These are phyloP conservation scores for Cicer judaicum DNA, from an alignment of 306 rosid species.

Conservation along the genomic window DNA sequence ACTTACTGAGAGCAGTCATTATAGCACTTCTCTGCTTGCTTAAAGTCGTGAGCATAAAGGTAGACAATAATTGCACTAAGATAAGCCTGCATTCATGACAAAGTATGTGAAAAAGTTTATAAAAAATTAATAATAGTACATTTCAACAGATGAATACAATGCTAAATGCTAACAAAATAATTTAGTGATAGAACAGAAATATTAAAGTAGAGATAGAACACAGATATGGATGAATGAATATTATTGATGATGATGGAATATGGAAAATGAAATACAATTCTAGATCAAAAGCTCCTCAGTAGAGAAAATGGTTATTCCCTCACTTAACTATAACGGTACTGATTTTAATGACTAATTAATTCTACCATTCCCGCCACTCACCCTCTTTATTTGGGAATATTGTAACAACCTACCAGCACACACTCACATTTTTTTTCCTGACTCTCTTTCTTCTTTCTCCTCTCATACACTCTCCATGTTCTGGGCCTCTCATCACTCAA, in stretches of 20 bases:
- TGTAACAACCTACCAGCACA: not conserved
- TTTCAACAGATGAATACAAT: conserved; percentile 2
- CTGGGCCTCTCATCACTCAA: not conserved
- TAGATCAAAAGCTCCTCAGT: not conserved
- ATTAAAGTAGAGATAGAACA: no score
- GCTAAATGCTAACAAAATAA: not conserved
- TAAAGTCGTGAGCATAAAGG: conserved; percentile 83
- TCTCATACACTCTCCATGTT: not conserved
- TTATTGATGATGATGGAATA: not conserved
- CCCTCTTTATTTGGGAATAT: not conserved
- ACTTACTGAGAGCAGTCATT: conserved; percentile 95
- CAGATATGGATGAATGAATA: not conserved
- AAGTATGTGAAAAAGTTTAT: conserved; percentile 27
- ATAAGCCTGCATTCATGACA: conserved; percentile 73
- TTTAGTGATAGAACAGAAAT: not conserved
- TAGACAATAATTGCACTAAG: conserved; percentile 83
- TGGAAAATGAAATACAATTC: not conserved
- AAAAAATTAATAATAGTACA: conserved; percentile 6
- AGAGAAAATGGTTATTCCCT: not conserved
- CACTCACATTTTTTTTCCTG: not conserved
- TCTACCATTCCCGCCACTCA: not conserved
- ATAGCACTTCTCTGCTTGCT: conserved; percentile 94
- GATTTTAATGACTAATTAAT: not conserved
- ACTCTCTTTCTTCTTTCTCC: not conserved
- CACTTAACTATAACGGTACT: not conserved